phyloP scores from a whole-genome alignment of 2,329 filamentous ascomycete species.

The Graphium sp. region DNA sequence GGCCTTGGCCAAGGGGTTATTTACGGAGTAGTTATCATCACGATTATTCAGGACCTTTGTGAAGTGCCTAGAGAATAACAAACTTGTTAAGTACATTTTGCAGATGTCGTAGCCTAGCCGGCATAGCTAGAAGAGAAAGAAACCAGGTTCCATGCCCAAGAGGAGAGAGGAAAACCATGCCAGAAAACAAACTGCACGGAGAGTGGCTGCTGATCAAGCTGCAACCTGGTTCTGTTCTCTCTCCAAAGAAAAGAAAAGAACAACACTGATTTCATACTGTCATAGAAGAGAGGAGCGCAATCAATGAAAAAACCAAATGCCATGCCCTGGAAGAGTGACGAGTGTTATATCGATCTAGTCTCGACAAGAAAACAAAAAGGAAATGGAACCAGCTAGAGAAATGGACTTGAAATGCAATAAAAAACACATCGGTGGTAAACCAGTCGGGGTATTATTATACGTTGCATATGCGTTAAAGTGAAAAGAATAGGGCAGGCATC shows the following conservation, averaged over 20 bases:
- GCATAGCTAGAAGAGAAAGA: no score
- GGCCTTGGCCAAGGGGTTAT: no score
- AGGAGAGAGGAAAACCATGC: no score
- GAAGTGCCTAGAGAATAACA: no score
- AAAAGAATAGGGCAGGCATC: neutral
- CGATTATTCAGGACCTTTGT: no score
- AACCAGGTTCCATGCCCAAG: no score
- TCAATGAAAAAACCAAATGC: neutral
- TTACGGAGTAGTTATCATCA: no score
- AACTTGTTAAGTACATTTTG: no score
- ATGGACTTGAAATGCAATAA: neutral
- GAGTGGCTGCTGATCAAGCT: no score
- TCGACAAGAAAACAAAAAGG: conserved; percentile 1
- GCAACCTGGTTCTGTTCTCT: neutral
- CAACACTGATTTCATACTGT: conserved; percentile 3
- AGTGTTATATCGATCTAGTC: neutral
- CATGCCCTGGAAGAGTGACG: neutral
- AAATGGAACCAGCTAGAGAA: neutral
- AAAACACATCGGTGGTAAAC: conserved; percentile 1
- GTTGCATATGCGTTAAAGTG: neutral
- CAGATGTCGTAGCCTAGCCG: no score
- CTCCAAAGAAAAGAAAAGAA: conserved; percentile 2
- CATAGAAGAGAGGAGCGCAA: neutral
- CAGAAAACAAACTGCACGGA: no score
- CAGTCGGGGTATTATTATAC: neutral